A percentile compares a stretch with the other conserved stretches of the same genome.
Evolutionary conservation across 2,329 filamentous ascomycete species (phyloP).

Genomic region (Colletotrichum sp.): DNA sequence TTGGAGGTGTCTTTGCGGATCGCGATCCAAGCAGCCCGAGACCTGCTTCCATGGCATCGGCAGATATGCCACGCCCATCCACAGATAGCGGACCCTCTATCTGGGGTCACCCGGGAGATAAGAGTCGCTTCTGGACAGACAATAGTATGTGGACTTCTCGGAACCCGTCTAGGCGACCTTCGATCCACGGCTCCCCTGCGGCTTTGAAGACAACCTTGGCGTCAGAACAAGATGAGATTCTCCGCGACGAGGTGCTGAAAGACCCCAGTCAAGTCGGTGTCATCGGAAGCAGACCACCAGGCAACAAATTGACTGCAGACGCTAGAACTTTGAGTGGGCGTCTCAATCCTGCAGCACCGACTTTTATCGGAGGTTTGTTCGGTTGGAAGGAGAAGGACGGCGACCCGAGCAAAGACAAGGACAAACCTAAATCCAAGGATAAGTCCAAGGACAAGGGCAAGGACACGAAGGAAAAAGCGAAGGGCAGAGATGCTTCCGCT

Average conservation of each 20-base stretch:
- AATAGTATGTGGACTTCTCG: conserved; percentile 59
- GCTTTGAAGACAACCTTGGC: conserved; percentile 65
- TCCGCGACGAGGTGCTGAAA: conserved; percentile 61
- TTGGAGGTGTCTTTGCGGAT: conserved; percentile 56
- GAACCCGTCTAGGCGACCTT: conserved; percentile 80
- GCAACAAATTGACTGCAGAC: conserved; percentile 38
- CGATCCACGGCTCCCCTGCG: conserved; percentile 77
- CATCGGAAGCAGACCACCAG: conserved; percentile 78
- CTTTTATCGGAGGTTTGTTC: conserved; percentile 79
- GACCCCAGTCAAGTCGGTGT: conserved; percentile 66
- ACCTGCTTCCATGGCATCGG: conserved; percentile 72
- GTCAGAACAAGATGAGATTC: conserved; percentile 68
- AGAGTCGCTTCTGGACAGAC: conserved; percentile 72
- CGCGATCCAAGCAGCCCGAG: conserved; percentile 65
- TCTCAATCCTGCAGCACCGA: conserved; percentile 88
- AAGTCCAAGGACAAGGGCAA: conserved; percentile 35
- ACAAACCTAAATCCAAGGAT: conserved; percentile 40
- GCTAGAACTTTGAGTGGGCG: conserved; percentile 53
- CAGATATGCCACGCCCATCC: conserved; percentile 76
- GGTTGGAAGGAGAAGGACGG: conserved; percentile 45
- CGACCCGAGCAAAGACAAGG: conserved; percentile 33
- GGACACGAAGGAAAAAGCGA: conserved; percentile 38
- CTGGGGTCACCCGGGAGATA: conserved; percentile 66
- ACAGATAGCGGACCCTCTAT: conserved; percentile 76
- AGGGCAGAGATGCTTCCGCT: conserved; percentile 39